These are phyloP conservation scores for Ascochyta lentis DNA, from an alignment of 2,329 filamentous ascomycete species.

Conservation along the genomic window DNA sequence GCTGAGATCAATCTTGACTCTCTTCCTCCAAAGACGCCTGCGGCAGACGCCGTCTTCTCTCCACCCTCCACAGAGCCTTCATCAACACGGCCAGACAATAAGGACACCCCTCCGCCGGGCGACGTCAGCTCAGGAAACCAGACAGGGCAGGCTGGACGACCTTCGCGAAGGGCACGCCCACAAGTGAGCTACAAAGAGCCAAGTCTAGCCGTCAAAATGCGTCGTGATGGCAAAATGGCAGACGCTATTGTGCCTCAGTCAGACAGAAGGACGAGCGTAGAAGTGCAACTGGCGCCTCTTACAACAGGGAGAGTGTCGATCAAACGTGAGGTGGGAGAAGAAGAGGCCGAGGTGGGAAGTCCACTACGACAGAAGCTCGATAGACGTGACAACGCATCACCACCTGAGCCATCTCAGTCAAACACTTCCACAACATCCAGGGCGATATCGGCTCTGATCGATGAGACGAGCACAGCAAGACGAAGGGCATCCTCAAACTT, in stretches of 20 bases:
- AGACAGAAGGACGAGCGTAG: slow-evolving; percentile 35
- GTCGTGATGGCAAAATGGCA: slow-evolving; percentile 54
- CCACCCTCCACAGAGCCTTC: slow-evolving; percentile 54
- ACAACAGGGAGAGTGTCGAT: slow-evolving; percentile 30
- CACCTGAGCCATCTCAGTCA: slow-evolving; percentile 24
- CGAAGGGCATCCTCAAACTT: slow-evolving; percentile 24
- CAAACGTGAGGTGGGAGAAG: slow-evolving; percentile 39
- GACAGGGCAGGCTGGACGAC: slow-evolving; percentile 44
- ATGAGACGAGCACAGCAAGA: slow-evolving; percentile 36
- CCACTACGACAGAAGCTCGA: slow-evolving; percentile 47
- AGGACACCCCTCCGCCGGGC: slow-evolving; percentile 53
- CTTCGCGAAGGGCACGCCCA: slow-evolving; percentile 54
- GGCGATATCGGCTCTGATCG: slow-evolving; percentile 44
- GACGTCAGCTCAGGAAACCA: slow-evolving; percentile 48
- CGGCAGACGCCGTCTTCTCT: slow-evolving; percentile 50
- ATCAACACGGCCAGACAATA: slow-evolving; percentile 42
- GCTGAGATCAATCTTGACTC: slow-evolving; percentile 44
- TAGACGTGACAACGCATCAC: slow-evolving; percentile 24
- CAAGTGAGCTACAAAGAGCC: slow-evolving; percentile 60
- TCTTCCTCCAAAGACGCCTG: slow-evolving; percentile 51
- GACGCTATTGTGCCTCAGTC: slow-evolving; percentile 50
- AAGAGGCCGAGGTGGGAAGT: slow-evolving; percentile 42
- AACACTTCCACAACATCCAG: slow-evolving; percentile 40
- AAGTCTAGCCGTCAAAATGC: slow-evolving; percentile 57
- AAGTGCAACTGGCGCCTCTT: slow-evolving; percentile 28